These are phyloP conservation scores for Stemphylium lycopersici DNA, from an alignment of 2,329 filamentous ascomycete genomes.

Conservation along the genomic window DNA sequence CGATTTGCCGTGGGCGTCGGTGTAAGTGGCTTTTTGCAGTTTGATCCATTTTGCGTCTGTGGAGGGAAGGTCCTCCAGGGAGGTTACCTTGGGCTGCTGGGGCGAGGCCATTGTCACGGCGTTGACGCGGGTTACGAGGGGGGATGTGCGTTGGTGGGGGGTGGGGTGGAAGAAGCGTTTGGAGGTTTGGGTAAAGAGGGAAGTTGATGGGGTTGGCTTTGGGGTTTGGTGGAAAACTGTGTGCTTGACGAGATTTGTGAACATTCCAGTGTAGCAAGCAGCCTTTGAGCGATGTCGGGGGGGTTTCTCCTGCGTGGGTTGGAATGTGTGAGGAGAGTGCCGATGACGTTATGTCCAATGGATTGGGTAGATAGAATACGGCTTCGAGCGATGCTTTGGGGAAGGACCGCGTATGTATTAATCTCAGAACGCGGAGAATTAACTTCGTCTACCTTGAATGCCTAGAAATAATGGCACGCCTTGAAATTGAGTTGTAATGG, in stretches of 20 bases:
- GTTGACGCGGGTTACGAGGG: constrained; percentile 14
- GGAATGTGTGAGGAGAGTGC: neutral
- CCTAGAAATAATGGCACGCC: neutral
- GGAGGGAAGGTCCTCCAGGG: constrained; percentile 29
- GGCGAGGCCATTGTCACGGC: constrained; percentile 18
- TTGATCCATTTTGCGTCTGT: constrained; percentile 37
- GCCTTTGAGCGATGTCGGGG: constrained; percentile 1
- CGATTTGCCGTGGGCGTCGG: constrained; percentile 62
- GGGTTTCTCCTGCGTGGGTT: neutral
- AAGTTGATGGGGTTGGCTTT: neutral
- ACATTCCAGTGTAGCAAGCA: neutral
- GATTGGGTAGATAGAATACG: neutral
- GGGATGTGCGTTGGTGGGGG: neutral
- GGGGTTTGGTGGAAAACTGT: neutral
- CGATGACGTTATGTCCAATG: neutral
- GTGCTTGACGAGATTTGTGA: neutral
- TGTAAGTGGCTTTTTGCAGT: constrained; percentile 57
- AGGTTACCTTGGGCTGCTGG: constrained; percentile 22
- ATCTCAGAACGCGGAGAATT: neutral
- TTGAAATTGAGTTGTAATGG: neutral
- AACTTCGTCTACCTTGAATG: neutral
- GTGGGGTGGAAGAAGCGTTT: neutral
- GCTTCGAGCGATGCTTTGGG: neutral
- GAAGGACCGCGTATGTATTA: neutral
- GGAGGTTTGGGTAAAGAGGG: too few relatives aligned